Evolutionary conservation across 2,329 filamentous ascomycete species (phyloP), one percentile per base, ranked within the genome.

Genomic region (Cladosporium velox): DNA sequence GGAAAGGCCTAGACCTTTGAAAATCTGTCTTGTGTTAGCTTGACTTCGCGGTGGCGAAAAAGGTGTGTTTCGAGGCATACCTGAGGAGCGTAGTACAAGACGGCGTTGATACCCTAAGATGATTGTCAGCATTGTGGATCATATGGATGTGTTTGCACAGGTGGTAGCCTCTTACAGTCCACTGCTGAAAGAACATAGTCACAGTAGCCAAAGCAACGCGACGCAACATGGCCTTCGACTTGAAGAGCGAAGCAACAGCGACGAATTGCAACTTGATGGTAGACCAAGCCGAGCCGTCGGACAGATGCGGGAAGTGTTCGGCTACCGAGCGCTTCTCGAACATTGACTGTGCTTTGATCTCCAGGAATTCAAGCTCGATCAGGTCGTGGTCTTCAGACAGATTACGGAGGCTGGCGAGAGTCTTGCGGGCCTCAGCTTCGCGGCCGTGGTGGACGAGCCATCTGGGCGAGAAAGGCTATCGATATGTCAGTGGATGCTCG

Each of bases 261-360:
- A 91, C 85, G 67, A 88, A 91, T 71, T 91, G 88, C 8, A 91
- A 80, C 77, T 87, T 90, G 73, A 76, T 67, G n/a, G 79, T 84
- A 75, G 90, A 89, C 85, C 83, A 85, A 1, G 81, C 78, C 0
- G 86, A 90, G 60, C 83, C 82, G 66, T 88, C 83, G 2, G 83
- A 80, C 15, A 91, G 79, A 38, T 89, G 81, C 0, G 90, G 91
- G 76, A 91, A 92, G 28, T 88, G 82, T 68, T 90, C 88, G 0
- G 86, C 85, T 11, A 89, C 82, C 0, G 86, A 87, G 38, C 87
- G 85, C 78, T 93, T 91, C 77, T 94, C 91, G 70, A 94, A 95
- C 21, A 91, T 77, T 0, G 87, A 89, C 75, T 92, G 89, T 0
- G 91, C 90, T 76, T 91, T 91, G 79, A 94, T 93, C 75, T 94